phyloP scores from a whole-genome alignment of 2,329 filamentous ascomycete species.

The Chrysosporium queenslandicum region DNA sequence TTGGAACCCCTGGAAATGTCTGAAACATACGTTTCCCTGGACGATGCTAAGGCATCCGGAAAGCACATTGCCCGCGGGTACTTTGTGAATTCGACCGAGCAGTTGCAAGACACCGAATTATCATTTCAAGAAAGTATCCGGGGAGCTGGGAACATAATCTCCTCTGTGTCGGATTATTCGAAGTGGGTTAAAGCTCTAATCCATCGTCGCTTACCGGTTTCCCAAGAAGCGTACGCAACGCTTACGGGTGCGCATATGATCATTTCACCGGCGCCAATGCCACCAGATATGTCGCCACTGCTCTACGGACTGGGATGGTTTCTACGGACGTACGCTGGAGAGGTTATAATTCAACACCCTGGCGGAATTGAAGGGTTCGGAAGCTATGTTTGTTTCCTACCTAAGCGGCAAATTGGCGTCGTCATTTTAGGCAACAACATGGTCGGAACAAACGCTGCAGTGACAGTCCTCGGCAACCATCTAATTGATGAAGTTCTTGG shows the following conservation, averaged over 20 bases:
- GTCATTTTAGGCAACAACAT: conserved; percentile 36
- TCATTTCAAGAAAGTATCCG: conserved; percentile 10
- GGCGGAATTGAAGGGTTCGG: conserved; percentile 41
- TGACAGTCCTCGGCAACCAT: conserved; percentile 28
- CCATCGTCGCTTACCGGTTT: conserved; percentile 11
- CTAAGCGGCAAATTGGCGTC: conserved; percentile 36
- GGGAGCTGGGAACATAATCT: conserved; percentile 22
- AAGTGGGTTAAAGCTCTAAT: conserved; percentile 43
- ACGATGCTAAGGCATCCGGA: conserved; percentile 25
- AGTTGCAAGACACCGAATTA: conserved; percentile 13
- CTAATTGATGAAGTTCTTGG: conserved; percentile 36
- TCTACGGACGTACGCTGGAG: conserved; percentile 19
- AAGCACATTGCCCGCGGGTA: conserved; percentile 22
- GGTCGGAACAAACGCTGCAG: conserved; percentile 30
- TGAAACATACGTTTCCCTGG: conserved; percentile 29
- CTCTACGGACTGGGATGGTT: conserved; percentile 16
- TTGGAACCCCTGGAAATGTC: conserved; percentile 37
- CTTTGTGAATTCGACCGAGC: conserved; percentile 15
- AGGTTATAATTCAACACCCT: conserved; percentile 35
- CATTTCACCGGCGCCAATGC: conserved; percentile 4
- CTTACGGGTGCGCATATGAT: conserved; percentile 11
- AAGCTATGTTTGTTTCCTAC: conserved; percentile 39
- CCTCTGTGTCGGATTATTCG: conserved; percentile 32
- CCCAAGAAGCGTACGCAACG: conserved; percentile 8
- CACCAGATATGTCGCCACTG: conserved; percentile 7